A percentile compares a stretch with the other conserved stretches of the same genome.
Evolutionary conservation across 306 rosid genomes (phyloP).

Genomic region (Lathyrus sativus): DNA sequence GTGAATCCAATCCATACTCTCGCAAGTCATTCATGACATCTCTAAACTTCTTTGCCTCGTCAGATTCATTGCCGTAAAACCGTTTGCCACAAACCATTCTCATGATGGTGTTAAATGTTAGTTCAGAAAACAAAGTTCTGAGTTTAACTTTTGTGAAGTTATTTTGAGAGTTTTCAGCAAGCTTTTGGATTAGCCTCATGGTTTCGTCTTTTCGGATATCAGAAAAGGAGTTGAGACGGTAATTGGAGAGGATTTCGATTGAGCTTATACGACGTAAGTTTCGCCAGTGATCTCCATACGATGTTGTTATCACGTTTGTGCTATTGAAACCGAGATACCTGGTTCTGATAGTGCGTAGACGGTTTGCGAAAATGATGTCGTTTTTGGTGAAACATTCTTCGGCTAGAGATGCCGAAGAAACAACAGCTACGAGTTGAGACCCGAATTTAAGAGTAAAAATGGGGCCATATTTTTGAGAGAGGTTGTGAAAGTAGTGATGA

Average conservation of each 20-base stretch:
- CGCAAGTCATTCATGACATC: slow-evolving; percentile 35
- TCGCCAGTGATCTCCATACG: slow-evolving; percentile 82
- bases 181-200: slow-evolving; percentile 39
- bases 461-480: slow-evolving; percentile 52
- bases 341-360: slow-evolving; percentile 27
- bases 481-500: slow-evolving; percentile 37
- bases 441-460: slow-evolving; percentile 42
- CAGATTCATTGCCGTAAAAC: slow-evolving; percentile 49
- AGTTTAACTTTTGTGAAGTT: slow-evolving; percentile 46
- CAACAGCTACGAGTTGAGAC: slow-evolving; percentile 35
- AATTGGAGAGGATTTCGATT: slow-evolving; percentile 57
- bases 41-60: slow-evolving; percentile 52
- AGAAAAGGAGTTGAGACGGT: slow-evolving; percentile 46
- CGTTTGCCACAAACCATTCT: slow-evolving; percentile 74
- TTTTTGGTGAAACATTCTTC: slow-evolving; percentile 77
- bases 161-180: neutral
- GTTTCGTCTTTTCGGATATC: slow-evolving; percentile 52
- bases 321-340: slow-evolving; percentile 52
- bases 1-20: slow-evolving; percentile 11
- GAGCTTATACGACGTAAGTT: slow-evolving; percentile 72
- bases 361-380: slow-evolving; percentile 62
- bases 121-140: slow-evolving; percentile 37
- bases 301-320: slow-evolving; percentile 37
- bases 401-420: slow-evolving; percentile 49
- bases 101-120: slow-evolving; percentile 62